Percentiles rank a stretch among this genome's conserved stretches.
These are phyloP conservation scores for Leishmania turanica DNA, from an alignment of 208 protist species.

Conservation along the genomic window DNA sequence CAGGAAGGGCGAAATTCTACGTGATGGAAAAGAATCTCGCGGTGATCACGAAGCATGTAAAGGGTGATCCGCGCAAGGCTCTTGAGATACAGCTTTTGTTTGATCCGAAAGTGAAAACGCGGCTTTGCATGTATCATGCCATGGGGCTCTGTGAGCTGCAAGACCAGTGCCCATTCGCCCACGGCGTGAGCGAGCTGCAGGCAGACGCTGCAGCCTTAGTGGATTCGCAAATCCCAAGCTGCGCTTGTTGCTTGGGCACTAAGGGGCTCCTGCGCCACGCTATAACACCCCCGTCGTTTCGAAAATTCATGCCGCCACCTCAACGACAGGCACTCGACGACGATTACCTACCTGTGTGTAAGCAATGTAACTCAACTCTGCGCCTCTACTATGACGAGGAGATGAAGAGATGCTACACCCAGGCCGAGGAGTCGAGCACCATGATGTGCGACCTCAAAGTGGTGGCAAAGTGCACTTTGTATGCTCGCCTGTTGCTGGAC, in stretches of 20 bases:
- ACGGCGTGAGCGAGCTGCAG: constrained; percentile 49
- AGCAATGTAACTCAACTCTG: constrained; percentile 39
- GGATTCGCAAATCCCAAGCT: constrained; percentile 23
- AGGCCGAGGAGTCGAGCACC: constrained; percentile 14
- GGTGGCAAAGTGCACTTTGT: constrained; percentile 32
- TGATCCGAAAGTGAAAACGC: constrained; percentile 47
- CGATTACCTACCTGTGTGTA: constrained; percentile 44
- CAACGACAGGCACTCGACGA: constrained; percentile 15
- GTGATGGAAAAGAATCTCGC: constrained; percentile 44
- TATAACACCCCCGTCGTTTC: constrained; percentile 48
- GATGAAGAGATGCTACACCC: constrained; percentile 32
- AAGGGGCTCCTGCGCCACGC: constrained; percentile 37
- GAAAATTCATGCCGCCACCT: constrained; percentile 35
- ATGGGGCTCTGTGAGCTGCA: constrained; percentile 37
- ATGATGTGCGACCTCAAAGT: not conserved
- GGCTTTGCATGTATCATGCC: constrained; percentile 44
- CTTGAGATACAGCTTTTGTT: constrained; percentile 51
- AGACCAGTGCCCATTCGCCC: constrained; percentile 51
- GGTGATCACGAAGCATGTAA: constrained; percentile 26
- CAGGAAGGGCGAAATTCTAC: constrained; percentile 44
- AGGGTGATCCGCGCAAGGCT: constrained; percentile 27
- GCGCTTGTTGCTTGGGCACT: constrained; percentile 40
- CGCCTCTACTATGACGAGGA: constrained; percentile 31
- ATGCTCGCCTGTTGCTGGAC: constrained; percentile 35
- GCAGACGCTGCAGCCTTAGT: constrained; percentile 30